Conservation (phyloP, 345 rosid species). For the Populus euphratica region DNA sequence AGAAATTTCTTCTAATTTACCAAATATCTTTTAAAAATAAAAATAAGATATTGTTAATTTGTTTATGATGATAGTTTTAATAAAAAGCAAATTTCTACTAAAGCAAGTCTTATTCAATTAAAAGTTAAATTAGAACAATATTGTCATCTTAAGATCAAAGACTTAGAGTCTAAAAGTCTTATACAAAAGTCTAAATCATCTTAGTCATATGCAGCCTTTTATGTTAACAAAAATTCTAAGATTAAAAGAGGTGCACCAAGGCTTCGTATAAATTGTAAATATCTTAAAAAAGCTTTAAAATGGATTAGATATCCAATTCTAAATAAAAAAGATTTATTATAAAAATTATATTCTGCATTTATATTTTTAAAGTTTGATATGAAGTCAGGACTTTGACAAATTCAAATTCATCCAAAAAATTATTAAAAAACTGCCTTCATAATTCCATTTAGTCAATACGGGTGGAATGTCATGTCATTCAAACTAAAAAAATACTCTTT, state of each 20-base stretch:
- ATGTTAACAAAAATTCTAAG: neutral
- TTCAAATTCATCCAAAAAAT: neutral
- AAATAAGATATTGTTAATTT: neutral
- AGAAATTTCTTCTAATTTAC: neutral
- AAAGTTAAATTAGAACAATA: neutral
- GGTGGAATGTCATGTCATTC: neutral
- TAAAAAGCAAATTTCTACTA: neutral
- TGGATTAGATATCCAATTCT: slow-evolving; percentile 2
- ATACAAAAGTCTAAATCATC: neutral
- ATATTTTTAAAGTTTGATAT: neutral
- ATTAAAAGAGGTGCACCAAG: neutral
- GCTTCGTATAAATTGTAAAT: neutral
- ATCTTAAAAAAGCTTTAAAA: neutral
- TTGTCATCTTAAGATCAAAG: neutral
- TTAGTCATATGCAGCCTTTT: neutral
- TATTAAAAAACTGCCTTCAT: too few species aligned
- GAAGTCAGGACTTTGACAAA: neutral
- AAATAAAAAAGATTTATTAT: neutral
- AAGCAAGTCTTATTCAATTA: neutral
- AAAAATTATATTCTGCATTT: too few species aligned
- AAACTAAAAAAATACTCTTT: neutral
- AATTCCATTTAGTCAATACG: too few species aligned
- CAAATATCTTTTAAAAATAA: neutral
- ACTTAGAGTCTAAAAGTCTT: neutral
- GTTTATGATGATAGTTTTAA: neutral